Evolutionary conservation across 805 yeast species (phyloP), one percentile per base, ranked within the genome.

Genomic region (Ogataea ganodermae): DNA sequence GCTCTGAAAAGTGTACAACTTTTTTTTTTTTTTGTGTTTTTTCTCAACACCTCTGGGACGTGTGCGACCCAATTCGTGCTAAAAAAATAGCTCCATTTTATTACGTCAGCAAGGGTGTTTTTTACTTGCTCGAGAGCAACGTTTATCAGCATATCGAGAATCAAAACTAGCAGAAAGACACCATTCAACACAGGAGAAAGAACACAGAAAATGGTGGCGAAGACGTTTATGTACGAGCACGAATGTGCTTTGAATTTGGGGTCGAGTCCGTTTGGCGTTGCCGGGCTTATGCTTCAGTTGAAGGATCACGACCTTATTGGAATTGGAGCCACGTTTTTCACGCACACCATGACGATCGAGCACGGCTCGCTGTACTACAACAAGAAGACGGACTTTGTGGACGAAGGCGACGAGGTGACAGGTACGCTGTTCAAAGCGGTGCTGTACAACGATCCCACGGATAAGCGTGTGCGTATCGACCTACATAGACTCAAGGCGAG

Each of bases 361-460:
- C 21, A 48, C 10, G 59, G 53, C 1, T 26, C 30, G 22, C 20
- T 52, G n/a, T 55, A 52, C 31, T 55, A 52, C 46, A 46, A 49
- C 42, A 21, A 27, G 1, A 44, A 46, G 32, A 16, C 23, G 24
- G 59, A 55, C 23, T 48, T 54, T 21, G 42, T 50, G 28, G 20
- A 33, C n/a, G 31, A 28, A 13, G 28, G 17, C 2, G 37, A 39
- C 21, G 49, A 39, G 12, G 48, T 38, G 22, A 32, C 21, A 4
- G 53, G 50, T 4, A 39, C 49, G 3, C 2, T 45, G 26, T 52
- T 49, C 38, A 52, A 52, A 35, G 37, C 48, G 14, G 48, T 52
- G n/a, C 35, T 38, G 7, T 52, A 52, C 33, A 46, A 45, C 36
- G 56, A 55, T 12, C 53, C 52, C 1, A 30, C 26, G 3, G 24